Base-by-base conservation (phyloP, 108 stramenopile species). In the Cyclostephanos invisitatus region DNA sequence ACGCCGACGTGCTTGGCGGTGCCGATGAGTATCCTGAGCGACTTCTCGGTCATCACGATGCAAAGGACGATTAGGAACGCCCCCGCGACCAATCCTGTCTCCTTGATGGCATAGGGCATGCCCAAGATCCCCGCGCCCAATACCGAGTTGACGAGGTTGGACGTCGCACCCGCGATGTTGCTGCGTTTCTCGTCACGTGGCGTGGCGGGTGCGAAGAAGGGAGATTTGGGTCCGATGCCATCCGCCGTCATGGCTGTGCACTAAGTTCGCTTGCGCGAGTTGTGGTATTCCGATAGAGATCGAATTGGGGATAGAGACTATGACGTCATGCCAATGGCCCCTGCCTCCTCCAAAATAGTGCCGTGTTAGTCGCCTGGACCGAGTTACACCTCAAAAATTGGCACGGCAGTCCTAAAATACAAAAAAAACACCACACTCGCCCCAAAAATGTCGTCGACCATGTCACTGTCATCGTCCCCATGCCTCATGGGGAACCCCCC, bases 61-160 rank as follows among this genome's bases (percentile, higher is more conserved):
- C 76, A 83, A 2, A 87, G 38, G 0, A 90, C 25, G 2, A 91
- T 72, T 47, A 94, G 63, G 32, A 84, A 22, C 40, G 91, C 54
- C 0, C 95, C 95, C n/a, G 88, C 79, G 15, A 85, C 70, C 24
- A 91, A 78, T 32, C 95, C 95, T 24, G 88, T 78, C 74, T 92
- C 74, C 62, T 86, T 77, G 35, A 96, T 70, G 58, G 95, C 92
- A 82, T 74, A 94, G 11, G 95, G 95, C 15, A 96, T 83, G 5
- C 93, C 95, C 0, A 96, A 87, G 44, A 96, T 96, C 0, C 95
- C 95, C 24, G 84, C 77, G 8, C 95, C 95, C 17, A 96, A 86
- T 51, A 96, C 91, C n/a, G 87, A 80, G 84, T 93, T 93, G 67
- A 94, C 72, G 11, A 96, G 53, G 70, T 96, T 96, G 47, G 87